Conservation (phyloP, 305 asterid species). For the Fraxinus greggii region DNA sequence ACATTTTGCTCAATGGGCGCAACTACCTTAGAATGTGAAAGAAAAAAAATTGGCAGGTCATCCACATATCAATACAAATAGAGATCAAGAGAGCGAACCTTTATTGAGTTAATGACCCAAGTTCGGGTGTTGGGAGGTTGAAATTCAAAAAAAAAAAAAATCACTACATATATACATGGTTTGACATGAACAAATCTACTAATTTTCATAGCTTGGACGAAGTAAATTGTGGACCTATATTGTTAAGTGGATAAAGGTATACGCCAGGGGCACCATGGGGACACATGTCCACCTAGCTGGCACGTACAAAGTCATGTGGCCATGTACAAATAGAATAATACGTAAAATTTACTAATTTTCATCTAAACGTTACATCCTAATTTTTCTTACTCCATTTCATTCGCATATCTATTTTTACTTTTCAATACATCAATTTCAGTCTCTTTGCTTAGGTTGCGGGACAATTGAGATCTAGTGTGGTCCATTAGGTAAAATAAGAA, state of each 20-base stretch:
- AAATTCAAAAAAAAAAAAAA: too few relatives aligned
- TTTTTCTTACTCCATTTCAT: not conserved
- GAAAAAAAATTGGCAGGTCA: not conserved
- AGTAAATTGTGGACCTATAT: not conserved
- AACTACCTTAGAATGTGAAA: not conserved
- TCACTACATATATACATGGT: not conserved
- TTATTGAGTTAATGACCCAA: not conserved
- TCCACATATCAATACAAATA: not conserved
- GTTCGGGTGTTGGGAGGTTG: not conserved
- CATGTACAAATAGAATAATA: not conserved
- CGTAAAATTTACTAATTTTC: not conserved
- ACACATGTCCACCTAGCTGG: not conserved
- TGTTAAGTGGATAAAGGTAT: not conserved
- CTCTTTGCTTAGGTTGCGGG: not conserved
- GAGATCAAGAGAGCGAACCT: not conserved
- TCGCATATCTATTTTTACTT: not conserved
- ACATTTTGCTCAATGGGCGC: not conserved
- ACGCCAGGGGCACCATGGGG: not conserved
- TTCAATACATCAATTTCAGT: not conserved
- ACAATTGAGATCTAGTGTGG: not conserved
- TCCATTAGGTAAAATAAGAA: not conserved
- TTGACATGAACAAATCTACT: not conserved
- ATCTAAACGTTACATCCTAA: not conserved
- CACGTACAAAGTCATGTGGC: not conserved
- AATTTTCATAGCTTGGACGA: not conserved